Percentiles rank a stretch among this genome's conserved stretches.
Evolutionary conservation across 345 rosid species (phyloP).

Genomic region (Eucalyptus polybractea): DNA sequence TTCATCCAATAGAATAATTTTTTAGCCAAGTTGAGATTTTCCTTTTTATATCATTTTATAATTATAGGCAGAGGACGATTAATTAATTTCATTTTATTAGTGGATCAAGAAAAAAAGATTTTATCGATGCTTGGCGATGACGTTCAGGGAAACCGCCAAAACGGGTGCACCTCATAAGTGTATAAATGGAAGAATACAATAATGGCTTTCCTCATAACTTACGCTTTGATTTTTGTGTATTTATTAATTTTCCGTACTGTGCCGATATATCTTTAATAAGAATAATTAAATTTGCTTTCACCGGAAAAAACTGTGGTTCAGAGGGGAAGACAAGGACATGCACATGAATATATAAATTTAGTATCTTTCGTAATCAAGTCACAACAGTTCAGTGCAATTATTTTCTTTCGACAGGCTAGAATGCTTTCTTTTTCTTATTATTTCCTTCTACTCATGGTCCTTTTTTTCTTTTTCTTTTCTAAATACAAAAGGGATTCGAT

Average conservation of each 20-base stretch:
- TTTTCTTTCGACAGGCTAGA: neutral
- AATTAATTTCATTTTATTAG: neutral
- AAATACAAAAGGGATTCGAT: neutral
- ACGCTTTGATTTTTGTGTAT: neutral
- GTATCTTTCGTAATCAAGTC: neutral
- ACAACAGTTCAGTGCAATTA: neutral
- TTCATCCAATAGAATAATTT: neutral
- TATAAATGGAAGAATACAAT: neutral
- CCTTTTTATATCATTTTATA: neutral
- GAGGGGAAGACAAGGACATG: neutral
- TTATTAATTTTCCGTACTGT: neutral
- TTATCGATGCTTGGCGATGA: neutral
- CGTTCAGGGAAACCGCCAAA: neutral
- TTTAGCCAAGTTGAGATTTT: neutral
- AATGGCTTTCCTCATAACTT: neutral
- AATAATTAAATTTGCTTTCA: neutral
- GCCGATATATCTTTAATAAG: neutral
- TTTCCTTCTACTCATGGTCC: neutral
- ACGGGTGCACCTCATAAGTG: neutral
- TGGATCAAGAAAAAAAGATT: neutral
- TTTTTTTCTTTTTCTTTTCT: neutral
- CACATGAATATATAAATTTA: neutral
- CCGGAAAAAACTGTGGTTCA: neutral
- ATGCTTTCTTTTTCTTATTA: neutral
- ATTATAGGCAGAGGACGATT: neutral